Evolutionary conservation across 2,329 filamentous ascomycete genomes (phyloP).

Genomic region (Alternaria gaisen): DNA sequence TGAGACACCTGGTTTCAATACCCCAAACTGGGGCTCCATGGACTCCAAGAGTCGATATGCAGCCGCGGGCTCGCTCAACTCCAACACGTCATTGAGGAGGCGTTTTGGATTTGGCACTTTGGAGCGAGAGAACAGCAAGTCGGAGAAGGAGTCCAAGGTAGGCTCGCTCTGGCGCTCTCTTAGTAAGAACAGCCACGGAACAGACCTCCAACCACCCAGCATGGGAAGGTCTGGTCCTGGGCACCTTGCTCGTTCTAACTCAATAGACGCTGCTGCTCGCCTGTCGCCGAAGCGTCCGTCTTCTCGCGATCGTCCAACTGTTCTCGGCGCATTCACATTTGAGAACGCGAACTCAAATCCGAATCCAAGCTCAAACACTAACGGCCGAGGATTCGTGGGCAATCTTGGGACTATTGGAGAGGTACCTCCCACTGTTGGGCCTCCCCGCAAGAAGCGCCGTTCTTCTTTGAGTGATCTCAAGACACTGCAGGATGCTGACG

Average conservation of each 20-base stretch:
- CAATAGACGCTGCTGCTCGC: conserved; percentile 75
- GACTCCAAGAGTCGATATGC: conserved; percentile 67
- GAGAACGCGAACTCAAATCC: conserved; percentile 44
- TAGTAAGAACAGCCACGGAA: conserved; percentile 72
- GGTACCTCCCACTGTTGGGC: conserved; percentile 51
- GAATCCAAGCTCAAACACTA: conserved; percentile 45
- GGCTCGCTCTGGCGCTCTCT: conserved; percentile 86
- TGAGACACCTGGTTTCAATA: conserved; percentile 55
- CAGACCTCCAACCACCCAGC: conserved; percentile 63
- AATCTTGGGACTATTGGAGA: conserved; percentile 62
- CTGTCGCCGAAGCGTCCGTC: conserved; percentile 61
- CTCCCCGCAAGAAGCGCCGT: conserved; percentile 75
- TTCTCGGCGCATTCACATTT: conserved; percentile 59
- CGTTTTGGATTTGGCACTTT: conserved; percentile 83
- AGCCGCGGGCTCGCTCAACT: conserved; percentile 78
- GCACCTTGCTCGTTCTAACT: conserved; percentile 72
- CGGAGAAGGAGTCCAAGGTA: conserved; percentile 72
- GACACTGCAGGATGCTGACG: conserved; percentile 67
- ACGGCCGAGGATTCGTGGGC: conserved; percentile 38
- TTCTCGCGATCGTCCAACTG: conserved; percentile 64
- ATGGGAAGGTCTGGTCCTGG: conserved; percentile 68
- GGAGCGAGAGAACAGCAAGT: conserved; percentile 80
- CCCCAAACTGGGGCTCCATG: conserved; percentile 65
- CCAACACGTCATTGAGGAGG: conserved; percentile 85
- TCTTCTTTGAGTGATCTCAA: conserved; percentile 91